These are phyloP conservation scores for Mortierella alpina DNA, from an alignment of 192 early-diverging fungal species.

Conservation along the genomic window DNA sequence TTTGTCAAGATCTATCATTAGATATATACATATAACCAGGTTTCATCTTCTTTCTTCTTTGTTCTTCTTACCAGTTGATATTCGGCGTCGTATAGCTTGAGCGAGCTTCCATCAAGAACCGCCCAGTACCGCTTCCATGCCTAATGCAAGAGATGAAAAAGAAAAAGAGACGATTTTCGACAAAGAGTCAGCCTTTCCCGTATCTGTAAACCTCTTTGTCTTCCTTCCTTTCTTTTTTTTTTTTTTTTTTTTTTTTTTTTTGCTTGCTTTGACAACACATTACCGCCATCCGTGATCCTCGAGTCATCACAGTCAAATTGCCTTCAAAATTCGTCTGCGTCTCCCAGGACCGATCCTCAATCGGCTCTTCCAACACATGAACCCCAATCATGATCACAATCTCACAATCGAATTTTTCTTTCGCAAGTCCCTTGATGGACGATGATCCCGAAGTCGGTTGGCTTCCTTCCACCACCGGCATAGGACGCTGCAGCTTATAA, in stretches of 20 bases:
- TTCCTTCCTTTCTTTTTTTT: no score
- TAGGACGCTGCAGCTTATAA: conserved; percentile 28
- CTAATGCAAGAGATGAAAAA: background rate
- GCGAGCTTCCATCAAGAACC: conserved; percentile 24
- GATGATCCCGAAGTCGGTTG: background rate
- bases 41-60: no score
- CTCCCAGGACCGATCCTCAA: conserved; percentile 48
- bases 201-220: no score
- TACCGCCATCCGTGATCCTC: conserved; percentile 26
- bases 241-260: no score
- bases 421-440: conserved; percentile 13
- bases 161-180: background rate
- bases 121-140: conserved; percentile 49
- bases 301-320: conserved; percentile 40
- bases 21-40: no score
- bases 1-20: background rate
- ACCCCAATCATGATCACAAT: conserved; percentile 47
- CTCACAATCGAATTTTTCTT: conserved; percentile 42
- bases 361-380: conserved; percentile 41
- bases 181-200: background rate
- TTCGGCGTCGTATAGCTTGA: conserved; percentile 50
- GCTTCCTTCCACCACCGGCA: background rate
- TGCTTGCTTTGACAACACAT: background rate
- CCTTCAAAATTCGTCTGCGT: conserved; percentile 27
- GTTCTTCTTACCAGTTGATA: conserved; percentile 26